Percentiles rank a stretch among this genome's conserved stretches.
Evolutionary conservation across 352 stramenopile genomes (phyloP).

Genomic region (Pythium myriotylum): DNA sequence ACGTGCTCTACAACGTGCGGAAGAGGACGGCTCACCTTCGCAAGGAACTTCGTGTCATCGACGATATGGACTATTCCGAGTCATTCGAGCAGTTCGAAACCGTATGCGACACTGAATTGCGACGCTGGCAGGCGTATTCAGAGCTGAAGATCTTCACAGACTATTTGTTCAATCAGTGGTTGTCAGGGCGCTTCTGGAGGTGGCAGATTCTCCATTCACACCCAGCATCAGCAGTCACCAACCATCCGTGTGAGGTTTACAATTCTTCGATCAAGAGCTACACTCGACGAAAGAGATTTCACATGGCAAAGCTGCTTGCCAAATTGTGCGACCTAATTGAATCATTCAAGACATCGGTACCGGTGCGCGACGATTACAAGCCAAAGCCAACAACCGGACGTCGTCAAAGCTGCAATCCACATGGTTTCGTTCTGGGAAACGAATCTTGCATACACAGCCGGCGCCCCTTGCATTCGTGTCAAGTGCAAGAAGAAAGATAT

Average conservation of each 20-base stretch:
- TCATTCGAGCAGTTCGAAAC: background rate
- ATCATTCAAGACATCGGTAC: background rate
- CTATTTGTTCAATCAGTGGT: constrained; percentile 12
- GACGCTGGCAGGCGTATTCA: background rate
- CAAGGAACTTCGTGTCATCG: background rate
- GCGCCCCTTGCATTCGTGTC: too few relatives aligned
- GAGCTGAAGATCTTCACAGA: background rate
- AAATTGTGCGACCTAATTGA: constrained; percentile 2
- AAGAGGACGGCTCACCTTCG: constrained; percentile 19
- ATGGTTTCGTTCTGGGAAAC: constrained; percentile 5
- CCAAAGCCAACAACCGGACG: background rate
- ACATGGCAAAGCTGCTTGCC: constrained; percentile 1
- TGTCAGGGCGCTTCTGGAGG: constrained; percentile 17
- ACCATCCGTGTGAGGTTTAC: constrained; percentile 31
- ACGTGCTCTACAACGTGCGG: constrained; percentile 28
- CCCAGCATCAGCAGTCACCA: constrained; percentile 14
- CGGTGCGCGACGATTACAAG: background rate
- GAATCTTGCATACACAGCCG: too few relatives aligned
- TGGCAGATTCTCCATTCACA: constrained; percentile 27
- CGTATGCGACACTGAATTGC: background rate
- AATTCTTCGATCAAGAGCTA: constrained; percentile 28
- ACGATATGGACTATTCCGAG: background rate
- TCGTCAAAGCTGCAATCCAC: background rate
- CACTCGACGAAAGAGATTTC: background rate
- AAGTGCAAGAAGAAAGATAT: too few relatives aligned